phyloP scores from a whole-genome alignment of 208 protist genomes.

The Trypanosoma rangeli region DNA sequence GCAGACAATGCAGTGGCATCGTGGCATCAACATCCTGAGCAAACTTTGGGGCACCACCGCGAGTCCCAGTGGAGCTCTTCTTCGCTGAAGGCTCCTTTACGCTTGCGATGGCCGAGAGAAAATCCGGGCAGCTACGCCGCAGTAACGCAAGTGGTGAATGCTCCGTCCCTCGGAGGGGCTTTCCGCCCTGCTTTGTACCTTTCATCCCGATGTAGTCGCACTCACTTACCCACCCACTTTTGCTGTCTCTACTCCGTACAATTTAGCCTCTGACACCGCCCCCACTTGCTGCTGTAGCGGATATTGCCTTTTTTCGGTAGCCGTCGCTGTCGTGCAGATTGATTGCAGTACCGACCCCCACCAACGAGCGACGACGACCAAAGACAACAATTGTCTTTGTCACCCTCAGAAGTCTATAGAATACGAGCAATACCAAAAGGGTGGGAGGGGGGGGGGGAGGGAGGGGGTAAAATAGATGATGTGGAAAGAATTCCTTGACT shows the following conservation, averaged over 20 bases:
- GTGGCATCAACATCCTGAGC: not conserved
- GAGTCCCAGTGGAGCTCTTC: not conserved
- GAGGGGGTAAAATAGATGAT: no score
- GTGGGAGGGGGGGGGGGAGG: no score
- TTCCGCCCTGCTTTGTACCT: slow-evolving; percentile 7
- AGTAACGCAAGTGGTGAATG: slow-evolving; percentile 2
- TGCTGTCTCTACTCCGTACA: not conserved
- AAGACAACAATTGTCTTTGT: not conserved
- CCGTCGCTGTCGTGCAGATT: not conserved
- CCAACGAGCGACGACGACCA: no score
- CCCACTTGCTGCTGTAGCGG: not conserved
- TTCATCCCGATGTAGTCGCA: not conserved
- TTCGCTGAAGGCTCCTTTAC: not conserved
- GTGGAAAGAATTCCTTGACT: no score
- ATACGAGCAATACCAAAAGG: no score
- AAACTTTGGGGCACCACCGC: not conserved
- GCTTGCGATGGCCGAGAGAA: slow-evolving; percentile 9
- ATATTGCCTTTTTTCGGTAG: not conserved
- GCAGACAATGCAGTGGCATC: not conserved
- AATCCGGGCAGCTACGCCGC: not conserved
- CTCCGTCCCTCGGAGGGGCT: not conserved
- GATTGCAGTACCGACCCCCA: not conserved
- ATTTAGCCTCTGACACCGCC: not conserved
- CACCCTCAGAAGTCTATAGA: not conserved
- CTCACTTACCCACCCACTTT: not conserved